Evolutionary conservation across 257 asterid genomes (phyloP).

Genomic region (Paraleonurus japonicus): DNA sequence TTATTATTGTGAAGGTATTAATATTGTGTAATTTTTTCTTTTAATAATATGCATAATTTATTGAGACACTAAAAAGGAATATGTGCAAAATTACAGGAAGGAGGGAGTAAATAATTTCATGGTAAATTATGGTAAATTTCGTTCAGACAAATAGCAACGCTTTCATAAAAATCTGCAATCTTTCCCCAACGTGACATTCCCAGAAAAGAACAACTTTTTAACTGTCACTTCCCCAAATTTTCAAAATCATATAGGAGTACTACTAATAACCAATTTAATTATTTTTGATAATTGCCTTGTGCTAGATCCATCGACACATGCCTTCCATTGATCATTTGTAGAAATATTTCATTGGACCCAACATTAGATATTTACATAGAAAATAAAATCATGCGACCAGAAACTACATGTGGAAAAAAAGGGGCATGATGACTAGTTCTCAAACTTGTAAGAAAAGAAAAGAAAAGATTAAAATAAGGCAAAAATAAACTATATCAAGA

Average conservation of each 20-base stretch:
- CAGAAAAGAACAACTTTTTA: constrained; percentile 9
- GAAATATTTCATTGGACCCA: constrained; percentile 8
- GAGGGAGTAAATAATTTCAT: no score
- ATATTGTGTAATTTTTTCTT: no score
- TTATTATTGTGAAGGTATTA: no score
- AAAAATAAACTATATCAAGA: neutral
- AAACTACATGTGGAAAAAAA: constrained; percentile 19
- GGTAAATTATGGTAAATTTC: no score
- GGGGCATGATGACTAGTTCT: neutral
- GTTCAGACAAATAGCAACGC: no score
- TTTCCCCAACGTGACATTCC: constrained; percentile 19
- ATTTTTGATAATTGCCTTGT: neutral
- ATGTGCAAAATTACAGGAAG: no score
- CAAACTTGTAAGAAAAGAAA: neutral
- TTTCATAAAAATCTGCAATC: constrained; percentile 16
- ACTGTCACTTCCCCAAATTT: constrained; percentile 28
- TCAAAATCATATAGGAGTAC: neutral
- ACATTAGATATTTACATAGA: constrained; percentile 31
- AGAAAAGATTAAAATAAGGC: neutral
- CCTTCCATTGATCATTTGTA: neutral
- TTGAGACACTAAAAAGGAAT: no score
- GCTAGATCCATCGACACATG: neutral
- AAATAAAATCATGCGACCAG: constrained; percentile 24
- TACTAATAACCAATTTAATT: neutral
- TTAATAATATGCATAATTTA: no score